Base-by-base conservation (phyloP, 805 yeast species). In the Clavispora asparagi region DNA sequence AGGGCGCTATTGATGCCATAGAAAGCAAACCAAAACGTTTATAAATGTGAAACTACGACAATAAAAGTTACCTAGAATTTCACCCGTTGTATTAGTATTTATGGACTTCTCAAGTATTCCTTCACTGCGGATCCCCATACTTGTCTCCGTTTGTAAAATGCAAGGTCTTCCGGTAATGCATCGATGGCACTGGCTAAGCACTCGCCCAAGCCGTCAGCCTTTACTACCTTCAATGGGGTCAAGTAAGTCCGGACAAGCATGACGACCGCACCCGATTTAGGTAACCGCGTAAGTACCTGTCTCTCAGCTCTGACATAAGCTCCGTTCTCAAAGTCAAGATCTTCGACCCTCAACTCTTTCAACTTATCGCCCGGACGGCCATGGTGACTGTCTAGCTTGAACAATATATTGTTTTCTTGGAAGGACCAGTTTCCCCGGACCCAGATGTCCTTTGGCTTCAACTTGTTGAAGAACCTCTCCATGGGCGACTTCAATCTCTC, bases 401-500 rank as follows among this genome's bases (percentile, higher is more conserved):
- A 72, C n/a, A 78, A 53, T 37, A 65, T 68, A 4, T 72, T 67
- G 55, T 82, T 87, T 1, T 81, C 71, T 58, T 86, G 94, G 23
- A 86, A 63, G 0, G 84, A 72, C 87, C 90, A 86, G 51, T 86
- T 86, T 54, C 73, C 74, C 47, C 94, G 72, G 48, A 78, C 78
- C 58, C 85, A 83, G 41, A 74, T 72, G 45, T 79, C 78, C 28
- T 74, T 69, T 4, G 78, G 74, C 52, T 73, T 70, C 49, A 85
- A 58, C 50, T 79, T 73, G 26, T 71, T 68, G 60, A 86, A 86
- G 58, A 81, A 86, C 53, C 74, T 76, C 56, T 79, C 79, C 92
- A 86, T 86, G 19, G 86, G 77, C 6, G 71, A 54, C 59, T 78
- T 74, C 38, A 86, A 67, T 51, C 79, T 74, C 17, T 74, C 64